phyloP scores from a whole-genome alignment of 805 yeast genomes.

The Tetrapisispora taiwanensis region DNA sequence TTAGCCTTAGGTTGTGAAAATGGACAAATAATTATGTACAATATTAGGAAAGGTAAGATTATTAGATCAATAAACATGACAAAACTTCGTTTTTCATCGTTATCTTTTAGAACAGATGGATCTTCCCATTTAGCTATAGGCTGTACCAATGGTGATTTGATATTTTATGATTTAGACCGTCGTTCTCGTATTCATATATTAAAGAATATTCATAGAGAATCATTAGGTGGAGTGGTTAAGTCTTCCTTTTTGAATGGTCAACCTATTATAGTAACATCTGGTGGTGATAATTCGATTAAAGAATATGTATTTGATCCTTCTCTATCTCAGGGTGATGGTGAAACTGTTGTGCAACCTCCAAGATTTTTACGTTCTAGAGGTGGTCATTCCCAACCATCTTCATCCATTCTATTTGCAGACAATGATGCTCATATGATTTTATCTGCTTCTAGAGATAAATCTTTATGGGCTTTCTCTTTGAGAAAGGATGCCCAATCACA shows the following conservation, averaged over 20 bases:
- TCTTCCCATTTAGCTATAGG: slow-evolving; percentile 75
- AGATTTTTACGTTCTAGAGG: slow-evolving; percentile 87
- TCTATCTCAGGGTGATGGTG: slow-evolving; percentile 41
- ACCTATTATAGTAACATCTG: slow-evolving; percentile 79
- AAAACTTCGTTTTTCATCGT: slow-evolving; percentile 37
- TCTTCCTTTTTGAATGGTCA: slow-evolving; percentile 80
- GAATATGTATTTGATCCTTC: slow-evolving; percentile 93
- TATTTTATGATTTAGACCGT: slow-evolving; percentile 71
- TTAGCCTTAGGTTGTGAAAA: slow-evolving; percentile 64
- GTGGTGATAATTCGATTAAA: slow-evolving; percentile 81
- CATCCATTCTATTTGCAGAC: slow-evolving; percentile 64
- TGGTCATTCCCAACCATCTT: slow-evolving; percentile 93
- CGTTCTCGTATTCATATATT: slow-evolving; percentile 67
- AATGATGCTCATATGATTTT: slow-evolving; percentile 72
- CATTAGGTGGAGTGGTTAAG: slow-evolving; percentile 66
- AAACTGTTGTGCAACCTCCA: slow-evolving; percentile 72
- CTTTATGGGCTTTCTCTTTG: slow-evolving; percentile 86
- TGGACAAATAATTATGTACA: slow-evolving; percentile 58
- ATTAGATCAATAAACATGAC: slow-evolving; percentile 41
- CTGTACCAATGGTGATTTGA: slow-evolving; percentile 67
- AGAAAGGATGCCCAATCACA: slow-evolving; percentile 96
- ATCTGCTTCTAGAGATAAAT: slow-evolving; percentile 77
- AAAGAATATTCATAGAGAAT: slow-evolving; percentile 60
- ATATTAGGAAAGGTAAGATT: slow-evolving; percentile 53
- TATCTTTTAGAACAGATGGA: slow-evolving; percentile 90